Conservation (phyloP, 495 filamentous ascomycete species). For the Tetracladium marchalianum region DNA sequence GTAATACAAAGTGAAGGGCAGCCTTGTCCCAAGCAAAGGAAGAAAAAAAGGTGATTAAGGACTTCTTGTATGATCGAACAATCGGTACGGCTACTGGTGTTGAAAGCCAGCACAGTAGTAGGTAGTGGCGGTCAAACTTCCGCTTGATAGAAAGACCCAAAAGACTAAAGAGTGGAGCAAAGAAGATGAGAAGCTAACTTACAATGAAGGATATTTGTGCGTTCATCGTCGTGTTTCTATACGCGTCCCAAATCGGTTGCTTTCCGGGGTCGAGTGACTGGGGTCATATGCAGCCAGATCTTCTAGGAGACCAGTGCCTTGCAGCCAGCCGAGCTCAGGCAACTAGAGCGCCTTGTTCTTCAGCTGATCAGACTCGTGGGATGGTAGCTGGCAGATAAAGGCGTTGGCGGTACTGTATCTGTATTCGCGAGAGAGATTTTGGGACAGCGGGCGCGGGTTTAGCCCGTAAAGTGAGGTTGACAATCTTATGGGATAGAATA, state of each 20-base stretch:
- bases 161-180: neutral
- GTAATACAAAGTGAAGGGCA: conserved; percentile 7
- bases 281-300: conserved; percentile 19
- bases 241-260: conserved; percentile 9
- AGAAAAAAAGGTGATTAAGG: neutral
- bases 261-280: conserved; percentile 5
- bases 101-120: no score
- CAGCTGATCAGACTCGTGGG: no score
- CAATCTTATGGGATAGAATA: no score
- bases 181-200: conserved; percentile 19
- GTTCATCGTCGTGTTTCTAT: conserved; percentile 31
- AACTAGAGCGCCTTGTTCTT: no score
- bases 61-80: no score
- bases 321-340: conserved; percentile 11
- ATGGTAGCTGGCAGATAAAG: no score
- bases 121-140: no score
- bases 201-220: conserved; percentile 48
- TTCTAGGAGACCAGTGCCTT: conserved; percentile 15
- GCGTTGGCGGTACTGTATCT: no score
- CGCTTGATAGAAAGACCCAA: neutral
- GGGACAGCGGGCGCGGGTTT: no score
- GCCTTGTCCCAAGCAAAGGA: neutral
- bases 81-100: no score
- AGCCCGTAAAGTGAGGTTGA: no score
- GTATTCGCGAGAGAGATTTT: no score